A percentile compares a stretch with the other conserved stretches of the same genome.
Evolutionary conservation across 2,329 filamentous ascomycete species (phyloP).

Genomic region (Furcasterigmium sp.): DNA sequence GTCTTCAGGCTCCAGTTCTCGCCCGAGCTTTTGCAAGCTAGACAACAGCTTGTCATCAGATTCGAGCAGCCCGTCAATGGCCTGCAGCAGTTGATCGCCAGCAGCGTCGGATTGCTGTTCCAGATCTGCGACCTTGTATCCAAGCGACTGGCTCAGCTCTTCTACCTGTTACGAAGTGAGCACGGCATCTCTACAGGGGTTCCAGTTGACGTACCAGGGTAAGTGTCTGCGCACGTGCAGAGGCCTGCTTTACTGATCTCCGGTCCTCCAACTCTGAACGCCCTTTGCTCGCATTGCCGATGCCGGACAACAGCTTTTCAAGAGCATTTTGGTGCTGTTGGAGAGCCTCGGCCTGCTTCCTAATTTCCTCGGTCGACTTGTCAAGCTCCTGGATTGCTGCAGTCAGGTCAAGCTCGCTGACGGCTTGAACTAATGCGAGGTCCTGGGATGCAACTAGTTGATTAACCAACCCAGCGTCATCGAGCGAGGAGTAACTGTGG

Average conservation of each 20-base stretch:
- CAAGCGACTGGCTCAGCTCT: constrained; percentile 40
- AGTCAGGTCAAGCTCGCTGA: constrained; percentile 55
- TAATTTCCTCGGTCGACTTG: constrained; percentile 58
- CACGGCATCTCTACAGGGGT: no score
- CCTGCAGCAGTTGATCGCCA: constrained; percentile 38
- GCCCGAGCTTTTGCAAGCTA: constrained; percentile 61
- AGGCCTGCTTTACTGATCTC: constrained; percentile 30
- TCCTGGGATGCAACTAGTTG: constrained; percentile 38
- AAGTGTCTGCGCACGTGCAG: constrained; percentile 36
- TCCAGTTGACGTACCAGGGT: constrained; percentile 19
- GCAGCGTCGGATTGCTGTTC: constrained; percentile 45
- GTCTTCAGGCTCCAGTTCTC: constrained; percentile 50
- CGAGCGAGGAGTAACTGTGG: constrained; percentile 43
- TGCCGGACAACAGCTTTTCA: constrained; percentile 42
- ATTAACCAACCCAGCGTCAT: constrained; percentile 42
- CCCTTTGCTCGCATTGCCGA: constrained; percentile 25
- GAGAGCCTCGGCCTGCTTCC: constrained; percentile 57
- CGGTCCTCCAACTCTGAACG: constrained; percentile 27
- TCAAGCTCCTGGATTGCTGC: constrained; percentile 59
- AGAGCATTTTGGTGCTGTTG: constrained; percentile 58
- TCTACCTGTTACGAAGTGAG: constrained; percentile 32
- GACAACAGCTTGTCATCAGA: constrained; percentile 62
- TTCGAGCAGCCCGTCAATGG: constrained; percentile 43
- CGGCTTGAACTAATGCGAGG: constrained; percentile 39
- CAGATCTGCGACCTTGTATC: constrained; percentile 39